phyloP scores from a whole-genome alignment of 2,329 filamentous ascomycete species.

The Xylaria sp. region DNA sequence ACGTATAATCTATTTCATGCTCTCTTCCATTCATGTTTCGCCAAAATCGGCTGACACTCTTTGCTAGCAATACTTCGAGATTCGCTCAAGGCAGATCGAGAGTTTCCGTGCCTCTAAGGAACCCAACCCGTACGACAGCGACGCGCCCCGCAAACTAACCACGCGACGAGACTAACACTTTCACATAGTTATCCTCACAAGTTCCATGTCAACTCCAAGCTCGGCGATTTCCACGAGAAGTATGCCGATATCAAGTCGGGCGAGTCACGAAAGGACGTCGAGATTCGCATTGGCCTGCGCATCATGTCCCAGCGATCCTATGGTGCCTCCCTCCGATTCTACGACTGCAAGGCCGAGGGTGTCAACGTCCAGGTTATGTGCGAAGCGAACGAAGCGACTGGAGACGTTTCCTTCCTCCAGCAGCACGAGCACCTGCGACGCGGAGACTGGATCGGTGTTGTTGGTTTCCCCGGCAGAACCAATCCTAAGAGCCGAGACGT shows the following conservation, averaged over 20 bases:
- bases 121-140: constrained; percentile 65
- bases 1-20: too few relatives aligned
- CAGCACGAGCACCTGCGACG: constrained; percentile 90
- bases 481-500: constrained; percentile 89
- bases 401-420: constrained; percentile 74
- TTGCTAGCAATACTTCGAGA: constrained; percentile 83
- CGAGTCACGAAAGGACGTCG: constrained; percentile 79
- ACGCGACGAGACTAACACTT: constrained; percentile 6
- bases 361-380: constrained; percentile 90
- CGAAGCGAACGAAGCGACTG: constrained; percentile 82
- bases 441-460: constrained; percentile 91
- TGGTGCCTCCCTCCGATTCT: constrained; percentile 89
- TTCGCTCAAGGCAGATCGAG: constrained; percentile 84
- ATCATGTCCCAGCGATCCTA: constrained; percentile 89
- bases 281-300: constrained; percentile 81
- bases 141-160: not conserved
- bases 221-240: constrained; percentile 80
- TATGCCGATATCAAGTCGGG: constrained; percentile 88
- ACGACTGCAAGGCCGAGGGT: constrained; percentile 72
- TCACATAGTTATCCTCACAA: constrained; percentile 81
- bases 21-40: not conserved
- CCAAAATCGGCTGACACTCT: not conserved
- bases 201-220: constrained; percentile 87
- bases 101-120: constrained; percentile 76
- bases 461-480: constrained; percentile 85